Base-by-base conservation (phyloP, 2,329 filamentous ascomycete species). In the Fusarium sp. region DNA sequence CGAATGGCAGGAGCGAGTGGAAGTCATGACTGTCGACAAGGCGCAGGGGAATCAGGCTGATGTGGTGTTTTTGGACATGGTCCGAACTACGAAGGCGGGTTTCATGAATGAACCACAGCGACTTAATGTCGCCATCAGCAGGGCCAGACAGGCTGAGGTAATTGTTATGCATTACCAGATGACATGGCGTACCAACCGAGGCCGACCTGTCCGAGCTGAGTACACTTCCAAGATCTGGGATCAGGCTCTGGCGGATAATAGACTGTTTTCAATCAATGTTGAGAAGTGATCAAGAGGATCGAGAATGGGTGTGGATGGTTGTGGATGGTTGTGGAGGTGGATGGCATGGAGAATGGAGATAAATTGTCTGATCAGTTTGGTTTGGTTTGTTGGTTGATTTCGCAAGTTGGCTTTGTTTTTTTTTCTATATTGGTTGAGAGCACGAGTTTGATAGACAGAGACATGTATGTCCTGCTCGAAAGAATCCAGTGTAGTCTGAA, bases 1-100 rank as follows among this genome's bases (percentile, higher is more conserved):
- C 1, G 72, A 78, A 13, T 79, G 70, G 56, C 78, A 79, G 52
- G 35, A 70, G 0, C 77, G 84, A 2, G 82, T 87, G 0, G 79
- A 84, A 27, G 82, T 85, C 0, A 71, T 86, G 20, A 88, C 85
- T 0, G 82, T 87, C 1, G 86, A 87, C 59, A 85, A 82, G 6
- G 83, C 84, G 0, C 86, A 87, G 42, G 86, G 86, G 0, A 85
- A 86, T 16, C 84, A 88, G 66, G 85, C 86, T 0, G 86, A 88
- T 45, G 79, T 87, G 6, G 84, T 87, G 0, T 83, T 87, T 37
- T 78, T 88, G 0, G 86, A 88, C 76, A 80, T 87, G 70, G 85
- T 87, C 3, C 79, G 84, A n/a, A 83, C 83, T 0, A 77, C 74
- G 0, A 77, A 77, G 1, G 82, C 83, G 0, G 80, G 79, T 0